phyloP scores from a whole-genome alignment of 148 eudicot species.

The Oxyria digyna region DNA sequence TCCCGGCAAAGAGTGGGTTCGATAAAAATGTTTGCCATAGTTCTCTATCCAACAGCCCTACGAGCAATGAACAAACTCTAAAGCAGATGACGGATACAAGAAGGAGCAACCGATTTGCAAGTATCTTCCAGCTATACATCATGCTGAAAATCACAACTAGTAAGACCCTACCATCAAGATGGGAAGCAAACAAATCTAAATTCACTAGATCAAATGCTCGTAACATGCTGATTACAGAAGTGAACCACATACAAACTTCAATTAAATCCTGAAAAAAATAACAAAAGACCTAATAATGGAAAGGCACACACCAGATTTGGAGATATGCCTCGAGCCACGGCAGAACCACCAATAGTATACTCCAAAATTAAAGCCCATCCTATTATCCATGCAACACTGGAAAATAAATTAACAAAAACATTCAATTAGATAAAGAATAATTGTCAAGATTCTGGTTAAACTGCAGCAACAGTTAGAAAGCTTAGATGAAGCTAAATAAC shows the following conservation, averaged over 20 bases:
- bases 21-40: too few species aligned
- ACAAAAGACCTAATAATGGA: neutral
- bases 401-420: neutral
- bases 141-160: neutral
- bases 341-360: conserved; percentile 37
- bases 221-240: too few species aligned
- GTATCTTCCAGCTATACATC: neutral
- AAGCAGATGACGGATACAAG: neutral
- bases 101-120: neutral
- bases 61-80: neutral
- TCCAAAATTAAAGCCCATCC: conserved; percentile 40
- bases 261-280: neutral
- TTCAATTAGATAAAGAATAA: neutral
- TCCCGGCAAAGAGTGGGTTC: too few species aligned
- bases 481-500: too few species aligned
- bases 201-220: neutral
- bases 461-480: neutral
- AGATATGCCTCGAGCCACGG: conserved; percentile 41
- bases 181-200: too few species aligned
- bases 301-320: conserved; percentile 28
- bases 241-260: neutral
- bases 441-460: neutral
- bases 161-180: neutral
- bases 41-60: too few species aligned
- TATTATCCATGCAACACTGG: conserved; percentile 62